Evolutionary conservation across 1,284 basidiomycete species (phyloP).

Genomic region (Cystobasidiaceae sp.): DNA sequence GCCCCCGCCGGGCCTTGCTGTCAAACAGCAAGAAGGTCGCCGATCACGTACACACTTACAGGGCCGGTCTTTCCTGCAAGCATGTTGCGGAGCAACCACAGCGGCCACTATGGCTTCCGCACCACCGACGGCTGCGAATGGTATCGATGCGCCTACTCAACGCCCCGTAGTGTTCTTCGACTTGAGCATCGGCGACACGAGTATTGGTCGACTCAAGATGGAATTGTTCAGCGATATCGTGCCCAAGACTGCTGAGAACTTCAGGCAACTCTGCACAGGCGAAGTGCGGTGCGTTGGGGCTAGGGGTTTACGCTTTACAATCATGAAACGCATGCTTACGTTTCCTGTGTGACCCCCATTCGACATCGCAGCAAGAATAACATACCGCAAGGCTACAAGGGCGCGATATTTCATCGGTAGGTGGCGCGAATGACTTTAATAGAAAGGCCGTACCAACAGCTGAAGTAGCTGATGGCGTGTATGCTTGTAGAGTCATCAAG

Average conservation of each 20-base stretch:
- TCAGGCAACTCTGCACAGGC: slow-evolving; percentile 81
- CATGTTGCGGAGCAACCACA: neutral
- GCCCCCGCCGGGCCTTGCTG: no score
- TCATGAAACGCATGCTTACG: neutral
- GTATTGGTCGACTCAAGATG: slow-evolving; percentile 69
- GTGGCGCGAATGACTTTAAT: no score
- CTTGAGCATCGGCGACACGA: slow-evolving; percentile 58
- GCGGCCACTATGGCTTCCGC: slow-evolving; percentile 3
- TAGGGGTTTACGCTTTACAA: neutral
- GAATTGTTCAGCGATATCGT: slow-evolving; percentile 84
- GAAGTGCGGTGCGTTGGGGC: slow-evolving; percentile 58
- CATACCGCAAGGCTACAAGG: slow-evolving; percentile 49
- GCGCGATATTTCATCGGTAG: slow-evolving; percentile 73
- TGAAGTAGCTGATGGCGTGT: slow-evolving; percentile 40
- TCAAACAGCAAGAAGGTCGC: no score
- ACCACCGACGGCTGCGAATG: slow-evolving; percentile 17
- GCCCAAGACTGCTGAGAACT: slow-evolving; percentile 63
- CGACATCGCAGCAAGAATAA: slow-evolving; percentile 43
- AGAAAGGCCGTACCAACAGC: neutral
- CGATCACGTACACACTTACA: neutral
- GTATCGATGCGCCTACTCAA: slow-evolving; percentile 15
- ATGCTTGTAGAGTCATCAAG: slow-evolving; percentile 48
- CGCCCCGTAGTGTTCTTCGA: slow-evolving; percentile 89
- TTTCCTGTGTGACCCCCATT: neutral
- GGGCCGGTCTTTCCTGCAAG: neutral